A percentile compares a stretch with the other conserved stretches of the same genome.
Conservation (phyloP, 2,329 filamentous ascomycete genomes). For the Westerdykella aurantiaca region DNA sequence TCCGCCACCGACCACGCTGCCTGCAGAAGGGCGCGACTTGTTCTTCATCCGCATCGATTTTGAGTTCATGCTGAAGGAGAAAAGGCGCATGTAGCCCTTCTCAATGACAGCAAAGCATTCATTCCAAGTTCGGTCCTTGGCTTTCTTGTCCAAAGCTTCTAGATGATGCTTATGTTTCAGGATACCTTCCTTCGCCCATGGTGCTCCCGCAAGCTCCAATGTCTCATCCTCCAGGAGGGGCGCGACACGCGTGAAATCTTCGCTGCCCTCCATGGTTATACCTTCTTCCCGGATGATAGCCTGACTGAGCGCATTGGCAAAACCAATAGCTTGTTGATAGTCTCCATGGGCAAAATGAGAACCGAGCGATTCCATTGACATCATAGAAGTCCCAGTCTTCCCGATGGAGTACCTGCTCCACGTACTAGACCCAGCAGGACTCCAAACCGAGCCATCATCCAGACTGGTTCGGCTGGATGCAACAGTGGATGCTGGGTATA, state of each 20-base stretch:
- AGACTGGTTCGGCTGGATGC: slow-evolving; percentile 91
- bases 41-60: slow-evolving; percentile 68
- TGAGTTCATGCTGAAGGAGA: slow-evolving; percentile 76
- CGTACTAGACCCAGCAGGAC: slow-evolving; percentile 81
- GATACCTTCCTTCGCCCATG: slow-evolving; percentile 96
- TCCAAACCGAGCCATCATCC: slow-evolving; percentile 90
- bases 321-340: slow-evolving; percentile 94
- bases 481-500: slow-evolving; percentile 72
- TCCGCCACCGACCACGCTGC: slow-evolving; percentile 78
- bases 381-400: slow-evolving; percentile 74
- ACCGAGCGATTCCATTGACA: slow-evolving; percentile 86
- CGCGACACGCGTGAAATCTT: slow-evolving; percentile 55
- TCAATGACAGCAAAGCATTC: slow-evolving; percentile 96
- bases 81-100: slow-evolving; percentile 87
- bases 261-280: slow-evolving; percentile 48
- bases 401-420: slow-evolving; percentile 94
- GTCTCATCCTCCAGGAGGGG: slow-evolving; percentile 86
- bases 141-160: slow-evolving; percentile 82
- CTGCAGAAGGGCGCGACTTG: slow-evolving; percentile 51
- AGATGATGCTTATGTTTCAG: slow-evolving; percentile 95
- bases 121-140: slow-evolving; percentile 89
- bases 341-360: slow-evolving; percentile 70
- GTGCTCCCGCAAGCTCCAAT: slow-evolving; percentile 84
- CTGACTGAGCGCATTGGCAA: slow-evolving; percentile 92
- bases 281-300: slow-evolving; percentile 90